phyloP scores from a whole-genome alignment of 2,329 filamentous ascomycete species.

The Fusarium temperatum region DNA sequence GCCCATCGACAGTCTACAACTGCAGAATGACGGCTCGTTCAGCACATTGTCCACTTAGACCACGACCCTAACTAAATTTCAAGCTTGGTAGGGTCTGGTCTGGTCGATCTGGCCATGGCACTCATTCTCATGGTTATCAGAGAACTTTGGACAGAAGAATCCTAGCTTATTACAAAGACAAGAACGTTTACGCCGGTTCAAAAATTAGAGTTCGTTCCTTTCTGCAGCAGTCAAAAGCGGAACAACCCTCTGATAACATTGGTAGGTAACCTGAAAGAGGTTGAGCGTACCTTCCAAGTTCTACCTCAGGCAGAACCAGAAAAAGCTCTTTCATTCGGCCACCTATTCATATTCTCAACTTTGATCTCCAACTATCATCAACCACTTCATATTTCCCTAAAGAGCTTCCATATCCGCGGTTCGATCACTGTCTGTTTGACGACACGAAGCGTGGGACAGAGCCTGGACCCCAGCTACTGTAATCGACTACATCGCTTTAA shows the following conservation, averaged over 20 bases:
- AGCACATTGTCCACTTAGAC: background rate
- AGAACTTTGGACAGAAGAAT: background rate
- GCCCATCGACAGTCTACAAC: background rate
- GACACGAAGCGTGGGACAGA: background rate
- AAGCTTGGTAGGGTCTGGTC: background rate
- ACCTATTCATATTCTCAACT: background rate
- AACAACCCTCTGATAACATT: background rate
- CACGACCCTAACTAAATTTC: background rate
- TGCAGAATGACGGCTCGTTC: background rate
- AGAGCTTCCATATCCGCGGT: background rate
- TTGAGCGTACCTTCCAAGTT: slow-evolving; percentile 2
- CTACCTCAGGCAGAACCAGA: background rate
- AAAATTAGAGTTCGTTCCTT: slow-evolving; percentile 3
- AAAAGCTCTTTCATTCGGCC: background rate
- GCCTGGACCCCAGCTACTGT: background rate
- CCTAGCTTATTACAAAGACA: slow-evolving; percentile 3
- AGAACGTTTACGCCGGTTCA: background rate
- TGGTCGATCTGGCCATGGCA: background rate
- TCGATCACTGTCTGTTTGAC: background rate
- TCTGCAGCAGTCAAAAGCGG: slow-evolving; percentile 9
- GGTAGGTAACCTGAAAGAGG: background rate
- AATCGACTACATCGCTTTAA: background rate
- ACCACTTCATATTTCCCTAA: background rate
- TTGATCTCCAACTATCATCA: background rate
- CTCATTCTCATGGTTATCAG: background rate